Base-by-base conservation (phyloP, 148 eudicot genomes). In the Talinum fruticosum region DNA sequence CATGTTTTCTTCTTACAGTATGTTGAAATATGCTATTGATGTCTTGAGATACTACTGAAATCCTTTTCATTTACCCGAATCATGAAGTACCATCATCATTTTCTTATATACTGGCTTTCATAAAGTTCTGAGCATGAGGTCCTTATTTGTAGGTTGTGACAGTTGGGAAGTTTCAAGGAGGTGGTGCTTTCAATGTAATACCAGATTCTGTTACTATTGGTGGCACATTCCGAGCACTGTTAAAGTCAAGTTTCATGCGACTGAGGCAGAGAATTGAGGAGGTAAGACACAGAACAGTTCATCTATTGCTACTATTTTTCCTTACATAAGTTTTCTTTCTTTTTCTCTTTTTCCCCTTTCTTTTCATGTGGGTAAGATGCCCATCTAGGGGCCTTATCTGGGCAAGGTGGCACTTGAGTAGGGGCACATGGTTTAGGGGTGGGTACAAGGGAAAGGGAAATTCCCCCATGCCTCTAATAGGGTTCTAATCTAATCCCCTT, bases 181-280 rank as follows among this genome's bases (percentile, higher is more conserved):
- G 99, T 12, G 92, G 87, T 66, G 99, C 99, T 72, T 96, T 96
- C 85, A 96, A 96, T 75, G 97, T 96, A 24, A 96, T 96, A 73
- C 99, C 99, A 6, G 99, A 96, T 87, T 90, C 91, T 53, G 97
- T 93, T 36, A 91, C 93, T 57, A 96, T 96, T 80, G 99, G 94
- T 66, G 99, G 99, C 74, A 93, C 97, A 30, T 93, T 90, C 82
- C 85, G 97, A 49, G 94, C 98, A 54, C 85, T 96, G 82, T 80
- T 86, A 49, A 88, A 78, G 76, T 88, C 88, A 29, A 93, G 92
- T 83, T 85, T 96, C 70, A 38, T 71, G 73, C 89, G 89, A 28
- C 97, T 96, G 32, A 90, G 64, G 83, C 79, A 86, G 53, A 87
- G 99, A 70, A 93, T 96, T 18, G 89, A 89, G 78, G 97, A 96